Evolutionary conservation across 768 basidiomycete genomes (phyloP).

Genomic region (Agaricus bisporus): DNA sequence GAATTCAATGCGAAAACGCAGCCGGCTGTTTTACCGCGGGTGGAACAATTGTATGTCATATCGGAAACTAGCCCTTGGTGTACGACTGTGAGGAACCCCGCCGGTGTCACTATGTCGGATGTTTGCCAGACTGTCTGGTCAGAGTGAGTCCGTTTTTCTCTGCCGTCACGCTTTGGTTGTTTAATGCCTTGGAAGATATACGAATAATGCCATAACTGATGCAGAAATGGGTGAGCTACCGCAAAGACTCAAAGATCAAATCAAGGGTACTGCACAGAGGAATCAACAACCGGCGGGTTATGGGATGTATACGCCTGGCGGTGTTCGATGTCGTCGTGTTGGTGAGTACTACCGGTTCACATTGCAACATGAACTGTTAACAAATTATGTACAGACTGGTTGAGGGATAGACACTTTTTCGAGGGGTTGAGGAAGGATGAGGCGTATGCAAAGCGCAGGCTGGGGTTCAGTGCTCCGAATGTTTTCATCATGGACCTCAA

Average conservation of each 20-base stretch:
- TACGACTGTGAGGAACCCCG: slow-evolving; percentile 63
- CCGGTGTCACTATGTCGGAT: slow-evolving; percentile 65
- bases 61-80: slow-evolving; percentile 65
- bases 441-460: slow-evolving; percentile 46
- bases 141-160: slow-evolving; percentile 48
- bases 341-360: slow-evolving; percentile 36
- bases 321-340: slow-evolving; percentile 48
- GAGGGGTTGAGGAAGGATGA: slow-evolving; percentile 60
- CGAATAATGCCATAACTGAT: slow-evolving; percentile 61
- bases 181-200: slow-evolving; percentile 43
- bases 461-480: slow-evolving; percentile 77
- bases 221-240: slow-evolving; percentile 56
- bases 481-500: slow-evolving; percentile 66
- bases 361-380: background rate
- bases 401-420: slow-evolving; percentile 67
- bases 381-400: slow-evolving; percentile 50
- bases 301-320: slow-evolving; percentile 32
- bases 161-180: background rate
- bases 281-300: slow-evolving; percentile 41
- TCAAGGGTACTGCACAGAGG: slow-evolving; percentile 52
- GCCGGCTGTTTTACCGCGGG: slow-evolving; percentile 15
- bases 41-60: slow-evolving; percentile 33
- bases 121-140: slow-evolving; percentile 67
- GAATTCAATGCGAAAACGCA: slow-evolving; percentile 36
- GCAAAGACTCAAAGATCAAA: slow-evolving; percentile 61